Base-by-base conservation (phyloP, 108 stramenopile genomes). In the Skeletonema grethae region DNA sequence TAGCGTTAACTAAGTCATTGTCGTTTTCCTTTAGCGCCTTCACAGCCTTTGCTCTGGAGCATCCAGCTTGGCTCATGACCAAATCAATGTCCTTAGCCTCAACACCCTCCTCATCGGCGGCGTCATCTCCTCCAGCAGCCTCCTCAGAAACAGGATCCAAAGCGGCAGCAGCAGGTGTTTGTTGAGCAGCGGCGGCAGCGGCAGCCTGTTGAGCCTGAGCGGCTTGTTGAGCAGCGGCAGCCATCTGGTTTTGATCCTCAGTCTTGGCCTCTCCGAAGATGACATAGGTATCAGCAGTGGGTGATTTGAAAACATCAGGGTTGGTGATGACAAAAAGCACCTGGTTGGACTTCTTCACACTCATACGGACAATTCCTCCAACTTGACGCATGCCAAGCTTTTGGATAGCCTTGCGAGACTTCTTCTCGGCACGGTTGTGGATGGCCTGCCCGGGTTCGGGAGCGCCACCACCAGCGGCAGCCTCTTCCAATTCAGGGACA, bases 191-290 rank as follows among this genome's bases (percentile, higher is more conserved):
- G 55, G 72, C 77, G 32, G 75, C 68, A 13, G 81, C 90, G 48
- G 88, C 82, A 16, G 85, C 85, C 39, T 68, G 70, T 55, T 80
- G 86, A 82, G 95, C 91, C 85, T 96, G 95, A 74, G 91, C 89
- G 46, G 97, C 97, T 31, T 73, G 72, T 63, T 95, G 96, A 32
- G 88, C 88, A 12, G 87, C 86, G 50, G 90, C 89, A 30, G 84
- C 86, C 73, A 88, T 88, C 50, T 85, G 88, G n/a, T 77, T 65
- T 6, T 88, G 79, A 83, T 99, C 99, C 83, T 98, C 99, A 35
- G 91, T 90, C 86, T 97, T 98, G 82, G 98, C 99, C 85, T 97
- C 97, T 43, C 99, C 99, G 76, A 99, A 99, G 85, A 99, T 91
- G 39, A 99, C 90, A 73, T 97, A 99, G 59, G 98, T 97, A 77